Evolutionary conservation across 169 alveolate genomes (phyloP), one percentile per base, ranked within the genome.

Genomic region (Cryptosporidium felis): DNA sequence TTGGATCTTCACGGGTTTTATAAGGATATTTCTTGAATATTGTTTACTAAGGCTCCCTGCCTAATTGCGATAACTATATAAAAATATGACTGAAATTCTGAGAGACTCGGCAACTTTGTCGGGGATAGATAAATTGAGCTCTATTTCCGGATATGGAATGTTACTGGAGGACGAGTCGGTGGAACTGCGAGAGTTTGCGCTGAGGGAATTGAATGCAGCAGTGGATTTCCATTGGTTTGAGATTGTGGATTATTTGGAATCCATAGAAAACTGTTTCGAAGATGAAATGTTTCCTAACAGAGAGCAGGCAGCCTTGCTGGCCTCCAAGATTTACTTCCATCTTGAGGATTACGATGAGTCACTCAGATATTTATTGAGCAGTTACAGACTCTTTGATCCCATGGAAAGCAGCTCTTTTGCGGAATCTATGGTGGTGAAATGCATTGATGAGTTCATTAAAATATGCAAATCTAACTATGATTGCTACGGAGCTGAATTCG

Each of bases 311-410:
- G 97, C 98, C 38, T 94, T 93, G 88, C 92, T 98, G 44, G 96
- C 98, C 12, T 93, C 98, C 21, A 96, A 96, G 88, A 95, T 98
- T 14, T 97, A 96, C 89, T 97, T 93, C 90, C 97, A 97, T 91
- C 90, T 98, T 81, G 99, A 96, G 91, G 98, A 95, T 63, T 96
- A 96, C 67, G 96, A 91, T 5, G 95, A 94, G 67, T 97, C 99
- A 6, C 91, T 97, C 32, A 94, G 93, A 88, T 94, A 96, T 88
- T 99, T 99, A 32, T 94, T 98, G 60, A 94, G 94, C 81, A 95
- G 99, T 14, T 98, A 98, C 36, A 94, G 93, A 34, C 82, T 90
- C 62, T 97, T 97, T 91, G 91, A 97, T 62, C 89, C 91, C 26
- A 59, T 79, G 28, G 96, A 91, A 30, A 62, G 67, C 26, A 92